Percentiles rank a stretch among this genome's conserved stretches.
Evolutionary conservation across 495 filamentous ascomycete species (phyloP).

Genomic region (Neurospora sp.): DNA sequence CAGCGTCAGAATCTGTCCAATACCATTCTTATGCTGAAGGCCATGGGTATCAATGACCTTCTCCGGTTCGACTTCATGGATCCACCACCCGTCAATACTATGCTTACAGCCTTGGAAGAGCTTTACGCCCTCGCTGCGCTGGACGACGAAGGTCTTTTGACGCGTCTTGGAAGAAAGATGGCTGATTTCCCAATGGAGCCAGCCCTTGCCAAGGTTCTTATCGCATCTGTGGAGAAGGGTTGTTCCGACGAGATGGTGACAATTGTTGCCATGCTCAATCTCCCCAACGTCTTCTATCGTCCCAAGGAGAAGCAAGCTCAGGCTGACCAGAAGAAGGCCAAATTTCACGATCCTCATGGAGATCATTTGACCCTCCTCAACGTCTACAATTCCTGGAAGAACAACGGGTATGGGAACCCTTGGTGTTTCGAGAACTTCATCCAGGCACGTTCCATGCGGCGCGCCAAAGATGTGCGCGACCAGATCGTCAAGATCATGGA

Average conservation of each 20-base stretch:
- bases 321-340: conserved; percentile 93
- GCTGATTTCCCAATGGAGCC: conserved; percentile 94
- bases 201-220: conserved; percentile 77
- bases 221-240: conserved; percentile 73
- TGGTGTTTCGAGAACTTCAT: conserved; percentile 99
- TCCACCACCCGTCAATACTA: conserved; percentile 88
- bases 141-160: conserved; percentile 93
- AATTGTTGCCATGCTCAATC: conserved; percentile 90
- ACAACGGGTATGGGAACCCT: conserved; percentile 64
- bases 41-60: conserved; percentile 97
- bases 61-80: conserved; percentile 99
- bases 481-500: conserved; percentile 91
- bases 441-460: conserved; percentile 75
- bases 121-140: conserved; percentile 85
- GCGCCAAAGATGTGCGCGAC: conserved; percentile 83
- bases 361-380: conserved; percentile 93
- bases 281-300: conserved; percentile 79
- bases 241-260: conserved; percentile 91
- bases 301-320: conserved; percentile 95
- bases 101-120: conserved; percentile 93
- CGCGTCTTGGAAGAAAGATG: conserved; percentile 89
- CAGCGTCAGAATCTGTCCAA: conserved; percentile 89
- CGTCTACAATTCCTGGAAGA: conserved; percentile 93
- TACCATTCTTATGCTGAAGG: conserved; percentile 97
- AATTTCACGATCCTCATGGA: conserved; percentile 90